Base-by-base conservation (phyloP, 345 rosid genomes). In the Citrus mangshanensis region DNA sequence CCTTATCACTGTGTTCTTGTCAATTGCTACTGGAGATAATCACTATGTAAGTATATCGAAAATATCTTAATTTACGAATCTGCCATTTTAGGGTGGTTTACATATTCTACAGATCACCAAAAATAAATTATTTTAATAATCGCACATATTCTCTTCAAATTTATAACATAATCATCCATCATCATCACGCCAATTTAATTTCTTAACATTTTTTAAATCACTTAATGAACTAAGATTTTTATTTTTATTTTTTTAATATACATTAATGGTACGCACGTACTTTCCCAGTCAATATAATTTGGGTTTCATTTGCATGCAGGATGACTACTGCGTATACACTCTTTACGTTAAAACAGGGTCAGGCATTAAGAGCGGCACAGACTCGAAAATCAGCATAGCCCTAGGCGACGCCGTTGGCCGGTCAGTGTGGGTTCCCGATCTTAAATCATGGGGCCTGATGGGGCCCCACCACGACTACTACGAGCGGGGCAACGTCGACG, bases 271-370 rank as follows among this genome's bases (percentile, higher is more conserved):
- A 19, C 1, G 25, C 19, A 21, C n/a, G 24, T 21, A 56, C 6
- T 6, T 16, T 35, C 13, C 30, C 1, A 5, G n/a, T 51, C 21
- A 73, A 24, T n/a, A 6, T 63, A 46, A 4, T 9, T 65, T 27
- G 61, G 16, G 7, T 37, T 37, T 65, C 24, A 14, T 46, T 37
- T 68, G 32, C 58, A 35, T 56, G 60, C 60, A 56, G 10, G 9
- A 60, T 37, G 27, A 68, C 46, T 68, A 78, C 37, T 87, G 87
- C 37, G 37, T 6, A 5, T 35, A 35, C 37, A 35, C 37, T 35
- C 7, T 35, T 35, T 35, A 87, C 74, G 88, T 87, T 14, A 84
- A 82, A 77, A 89, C 88, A 1, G 85, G 85, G 2, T 81, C 87
- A 13, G 12, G 72, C n/a, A 37, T 86, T 59, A 83, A 75, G 46